phyloP scores from a whole-genome alignment of 1,284 basidiomycete genomes.

The Rhodotorula glutinis region DNA sequence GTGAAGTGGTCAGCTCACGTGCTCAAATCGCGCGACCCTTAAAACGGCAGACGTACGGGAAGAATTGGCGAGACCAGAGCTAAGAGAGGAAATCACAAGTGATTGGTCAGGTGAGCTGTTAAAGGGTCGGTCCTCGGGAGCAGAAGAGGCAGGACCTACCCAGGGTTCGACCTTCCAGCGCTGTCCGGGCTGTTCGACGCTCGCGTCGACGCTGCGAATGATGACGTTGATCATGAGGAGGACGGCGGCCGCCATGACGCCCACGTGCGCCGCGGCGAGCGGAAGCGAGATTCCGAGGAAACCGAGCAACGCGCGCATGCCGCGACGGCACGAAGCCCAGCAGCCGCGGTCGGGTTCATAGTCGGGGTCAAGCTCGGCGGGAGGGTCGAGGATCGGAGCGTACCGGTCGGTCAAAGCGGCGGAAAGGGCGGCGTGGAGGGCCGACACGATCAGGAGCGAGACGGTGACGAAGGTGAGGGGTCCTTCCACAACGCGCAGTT shows the following conservation, averaged over 20 bases:
- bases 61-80: conserved; percentile 23
- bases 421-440: conserved; percentile 28
- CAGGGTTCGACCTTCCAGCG: conserved; percentile 34
- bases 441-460: conserved; percentile 26
- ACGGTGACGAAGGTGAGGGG: conserved; percentile 31
- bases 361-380: conserved; percentile 27
- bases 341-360: conserved; percentile 10
- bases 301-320: background rate
- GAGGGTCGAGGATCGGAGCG: conserved; percentile 32
- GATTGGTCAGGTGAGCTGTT: background rate
- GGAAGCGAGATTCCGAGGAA: conserved; percentile 35
- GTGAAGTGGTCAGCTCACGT: background rate
- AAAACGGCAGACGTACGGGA: conserved; percentile 17
- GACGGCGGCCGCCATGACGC: conserved; percentile 16
- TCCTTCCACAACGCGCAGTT: conserved; percentile 35
- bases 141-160: background rate
- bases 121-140: background rate
- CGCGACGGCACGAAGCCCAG: conserved; percentile 21
- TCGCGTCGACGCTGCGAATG: conserved; percentile 29
- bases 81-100: background rate
- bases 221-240: conserved; percentile 25
- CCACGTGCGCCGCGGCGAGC: conserved; percentile 31
- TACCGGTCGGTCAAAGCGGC: conserved; percentile 28
- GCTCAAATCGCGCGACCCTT: background rate
- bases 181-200: conserved; percentile 32